Percentiles rank a stretch among this genome's conserved stretches.
These are phyloP conservation scores for Hypoxylon intermedium DNA, from an alignment of 495 filamentous ascomycete species.

Conservation along the genomic window DNA sequence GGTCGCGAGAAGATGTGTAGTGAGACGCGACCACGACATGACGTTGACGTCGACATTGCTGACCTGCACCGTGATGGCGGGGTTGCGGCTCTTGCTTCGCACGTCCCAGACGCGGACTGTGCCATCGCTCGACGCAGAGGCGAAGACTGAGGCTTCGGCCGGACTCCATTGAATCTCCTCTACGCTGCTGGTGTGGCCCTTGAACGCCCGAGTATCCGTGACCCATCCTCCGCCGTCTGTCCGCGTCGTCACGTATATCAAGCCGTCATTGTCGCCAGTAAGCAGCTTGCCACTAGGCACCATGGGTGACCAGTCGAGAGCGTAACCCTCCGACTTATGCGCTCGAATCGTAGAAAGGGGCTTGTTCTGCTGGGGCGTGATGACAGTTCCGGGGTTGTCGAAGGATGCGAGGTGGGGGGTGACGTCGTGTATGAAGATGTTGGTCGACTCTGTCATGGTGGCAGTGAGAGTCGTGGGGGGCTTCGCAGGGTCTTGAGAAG, in stretches of 20 bases:
- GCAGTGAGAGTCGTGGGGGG: conserved; percentile 84
- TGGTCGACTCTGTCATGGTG: conserved; percentile 85
- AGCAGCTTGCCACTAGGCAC: conserved; percentile 78
- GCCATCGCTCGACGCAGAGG: conserved; percentile 90
- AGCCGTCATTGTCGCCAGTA: conserved; percentile 88
- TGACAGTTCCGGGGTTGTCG: conserved; percentile 80
- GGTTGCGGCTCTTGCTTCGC: conserved; percentile 82
- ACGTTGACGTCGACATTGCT: conserved; percentile 91
- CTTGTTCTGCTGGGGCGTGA: conserved; percentile 82
- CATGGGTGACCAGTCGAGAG: conserved; percentile 88
- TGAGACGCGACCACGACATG: conserved; percentile 88
- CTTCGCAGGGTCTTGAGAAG: conserved; percentile 69
- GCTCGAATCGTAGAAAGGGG: conserved; percentile 84
- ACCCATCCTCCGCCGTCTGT: conserved; percentile 88
- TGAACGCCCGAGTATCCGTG: conserved; percentile 79
- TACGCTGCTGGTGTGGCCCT: conserved; percentile 81
- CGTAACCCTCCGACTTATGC: conserved; percentile 94
- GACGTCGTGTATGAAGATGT: conserved; percentile 92
- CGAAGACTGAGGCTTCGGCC: conserved; percentile 87
- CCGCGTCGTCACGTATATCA: conserved; percentile 85
- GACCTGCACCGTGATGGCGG: conserved; percentile 83
- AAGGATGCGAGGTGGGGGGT: conserved; percentile 85
- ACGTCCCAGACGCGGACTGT: conserved; percentile 96
- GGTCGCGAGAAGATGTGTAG: conserved; percentile 85
- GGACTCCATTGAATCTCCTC: conserved; percentile 98